A percentile compares a stretch with the other conserved stretches of the same genome.
Evolutionary conservation across 768 basidiomycete species (phyloP).

Genomic region (Collybiopsis luxurians): DNA sequence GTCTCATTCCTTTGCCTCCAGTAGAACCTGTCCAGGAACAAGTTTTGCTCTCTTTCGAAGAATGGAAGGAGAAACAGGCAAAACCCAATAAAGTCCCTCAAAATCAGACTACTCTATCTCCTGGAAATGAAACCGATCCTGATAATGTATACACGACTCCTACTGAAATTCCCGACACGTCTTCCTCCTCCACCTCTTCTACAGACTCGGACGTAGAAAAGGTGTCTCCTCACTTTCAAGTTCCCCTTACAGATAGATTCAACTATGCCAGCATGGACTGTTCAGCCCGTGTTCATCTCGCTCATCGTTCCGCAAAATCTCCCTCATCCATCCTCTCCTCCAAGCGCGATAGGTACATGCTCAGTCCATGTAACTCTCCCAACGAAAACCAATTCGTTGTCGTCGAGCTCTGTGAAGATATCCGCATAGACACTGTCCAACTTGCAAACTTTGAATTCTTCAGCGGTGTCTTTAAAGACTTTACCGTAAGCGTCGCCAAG

Average conservation of each 20-base stretch:
- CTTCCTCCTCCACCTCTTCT: no score
- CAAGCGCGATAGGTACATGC: conserved; percentile 95
- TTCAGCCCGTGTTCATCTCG: conserved; percentile 84
- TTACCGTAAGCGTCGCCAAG: conserved; percentile 84
- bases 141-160: neutral
- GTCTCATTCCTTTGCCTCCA: conserved; percentile 53
- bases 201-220: conserved; percentile 20
- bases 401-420: conserved; percentile 96
- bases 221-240: conserved; percentile 60
- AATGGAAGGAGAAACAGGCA: conserved; percentile 76
- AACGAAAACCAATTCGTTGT: conserved; percentile 75
- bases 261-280: conserved; percentile 95
- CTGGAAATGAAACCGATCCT: conserved; percentile 3
- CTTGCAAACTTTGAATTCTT: conserved; percentile 98
- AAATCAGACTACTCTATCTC: conserved; percentile 12
- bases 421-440: conserved; percentile 94
- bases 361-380: conserved; percentile 75
- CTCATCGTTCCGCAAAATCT: conserved; percentile 81
- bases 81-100: conserved; percentile 26
- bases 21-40: conserved; percentile 56
- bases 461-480: conserved; percentile 92
- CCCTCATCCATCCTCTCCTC: conserved; percentile 80
- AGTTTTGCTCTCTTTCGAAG: conserved; percentile 77
- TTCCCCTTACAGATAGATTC: conserved; percentile 83
- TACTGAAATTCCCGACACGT: neutral